These are phyloP conservation scores for Hansenula anomala DNA, from an alignment of 1,139 yeast species.

Conservation along the genomic window DNA sequence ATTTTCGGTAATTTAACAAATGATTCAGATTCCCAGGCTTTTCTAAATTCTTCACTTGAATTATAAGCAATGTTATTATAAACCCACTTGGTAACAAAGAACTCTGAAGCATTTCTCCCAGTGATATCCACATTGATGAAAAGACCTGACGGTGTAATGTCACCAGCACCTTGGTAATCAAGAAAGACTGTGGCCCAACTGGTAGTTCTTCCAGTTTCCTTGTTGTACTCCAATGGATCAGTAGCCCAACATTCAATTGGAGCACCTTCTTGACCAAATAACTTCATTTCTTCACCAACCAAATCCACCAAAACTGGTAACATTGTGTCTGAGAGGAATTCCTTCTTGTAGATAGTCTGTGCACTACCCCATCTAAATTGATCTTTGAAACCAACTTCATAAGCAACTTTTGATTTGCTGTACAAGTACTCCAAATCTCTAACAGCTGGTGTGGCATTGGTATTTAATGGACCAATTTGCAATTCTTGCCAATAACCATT, in stretches of 20 bases:
- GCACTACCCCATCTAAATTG: constrained; percentile 7
- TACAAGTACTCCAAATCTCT: constrained; percentile 15
- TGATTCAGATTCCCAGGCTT: constrained; percentile 15
- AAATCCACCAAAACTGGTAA: constrained; percentile 1
- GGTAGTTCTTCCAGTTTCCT: constrained; percentile 10
- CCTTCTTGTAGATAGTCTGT: constrained; percentile 4
- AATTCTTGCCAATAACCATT: constrained; percentile 21
- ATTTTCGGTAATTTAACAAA: constrained; percentile 13
- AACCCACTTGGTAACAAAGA: constrained; percentile 14
- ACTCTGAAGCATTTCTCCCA: constrained; percentile 16
- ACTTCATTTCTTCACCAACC: constrained; percentile 11
- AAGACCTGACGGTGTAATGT: constrained; percentile 18
- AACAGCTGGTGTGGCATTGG: constrained; percentile 9
- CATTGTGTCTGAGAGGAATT: constrained; percentile 8
- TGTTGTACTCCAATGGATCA: constrained; percentile 19
- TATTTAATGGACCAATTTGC: constrained; percentile 22
- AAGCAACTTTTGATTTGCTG: constrained; percentile 16
- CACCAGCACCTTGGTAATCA: constrained; percentile 17
- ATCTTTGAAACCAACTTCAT: constrained; percentile 18
- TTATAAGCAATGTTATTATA: constrained; percentile 17
- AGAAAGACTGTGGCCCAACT: constrained; percentile 17
- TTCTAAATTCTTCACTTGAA: constrained; percentile 18
- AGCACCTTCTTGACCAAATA: constrained; percentile 13
- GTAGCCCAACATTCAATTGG: constrained; percentile 20
- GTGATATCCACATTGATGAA: constrained; percentile 17